Evolutionary conservation across 1,284 basidiomycete species (phyloP).

Genomic region (Trichosporon sp.): DNA sequence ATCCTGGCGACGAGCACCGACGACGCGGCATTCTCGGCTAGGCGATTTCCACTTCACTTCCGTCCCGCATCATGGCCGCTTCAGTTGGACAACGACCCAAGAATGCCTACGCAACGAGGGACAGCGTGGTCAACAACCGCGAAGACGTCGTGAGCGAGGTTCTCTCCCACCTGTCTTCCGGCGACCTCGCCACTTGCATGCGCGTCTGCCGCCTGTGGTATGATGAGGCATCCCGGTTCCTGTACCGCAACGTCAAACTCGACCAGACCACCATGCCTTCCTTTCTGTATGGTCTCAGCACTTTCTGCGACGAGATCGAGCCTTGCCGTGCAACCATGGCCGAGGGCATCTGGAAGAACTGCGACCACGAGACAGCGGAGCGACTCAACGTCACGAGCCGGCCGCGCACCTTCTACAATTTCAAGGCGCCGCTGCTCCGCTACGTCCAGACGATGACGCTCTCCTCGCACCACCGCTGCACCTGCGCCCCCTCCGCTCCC

Average conservation of each 20-base stretch:
- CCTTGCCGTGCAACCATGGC: neutral
- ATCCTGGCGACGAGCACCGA: neutral
- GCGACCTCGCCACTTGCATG: neutral
- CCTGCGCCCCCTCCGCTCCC: neutral
- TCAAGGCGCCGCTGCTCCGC: slow-evolving; percentile 5
- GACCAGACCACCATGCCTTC: neutral
- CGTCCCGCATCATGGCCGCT: neutral
- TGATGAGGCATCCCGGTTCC: neutral
- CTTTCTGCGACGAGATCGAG: neutral
- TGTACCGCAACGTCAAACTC: neutral
- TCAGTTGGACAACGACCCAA: neutral
- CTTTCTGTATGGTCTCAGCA: neutral
- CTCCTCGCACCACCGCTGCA: slow-evolving; percentile 4
- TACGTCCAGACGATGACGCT: slow-evolving; percentile 7
- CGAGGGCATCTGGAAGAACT: neutral
- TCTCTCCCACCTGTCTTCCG: neutral
- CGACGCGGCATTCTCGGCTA: neutral
- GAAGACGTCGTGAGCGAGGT: neutral
- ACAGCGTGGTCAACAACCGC: neutral
- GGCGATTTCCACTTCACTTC: neutral
- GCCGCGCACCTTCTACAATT: neutral
- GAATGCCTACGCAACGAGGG: neutral
- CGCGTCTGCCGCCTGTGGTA: neutral
- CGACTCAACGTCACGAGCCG: neutral
- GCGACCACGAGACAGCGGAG: neutral